Conservation (phyloP, 768 basidiomycete genomes). For the Mycena epipterygia region DNA sequence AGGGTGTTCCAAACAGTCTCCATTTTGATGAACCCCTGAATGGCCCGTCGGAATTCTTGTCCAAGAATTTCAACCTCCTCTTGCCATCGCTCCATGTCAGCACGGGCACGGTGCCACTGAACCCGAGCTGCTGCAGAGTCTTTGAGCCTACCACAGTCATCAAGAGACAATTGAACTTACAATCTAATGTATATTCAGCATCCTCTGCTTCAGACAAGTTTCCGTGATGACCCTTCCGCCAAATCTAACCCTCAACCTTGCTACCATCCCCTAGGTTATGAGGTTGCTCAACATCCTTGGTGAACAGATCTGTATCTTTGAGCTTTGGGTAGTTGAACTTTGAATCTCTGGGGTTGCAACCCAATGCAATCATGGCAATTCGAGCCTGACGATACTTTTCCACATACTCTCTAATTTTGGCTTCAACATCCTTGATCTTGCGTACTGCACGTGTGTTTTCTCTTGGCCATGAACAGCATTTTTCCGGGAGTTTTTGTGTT, state of each 20-base stretch:
- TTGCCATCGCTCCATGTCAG: constrained; percentile 3
- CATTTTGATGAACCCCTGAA: not conserved
- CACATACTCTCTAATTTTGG: constrained; percentile 11
- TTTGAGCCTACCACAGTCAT: not conserved
- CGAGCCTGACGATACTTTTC: not conserved
- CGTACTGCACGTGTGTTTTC: constrained; percentile 7
- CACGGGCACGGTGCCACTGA: not conserved
- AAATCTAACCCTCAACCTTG: constrained; percentile 33
- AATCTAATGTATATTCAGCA: constrained; percentile 19
- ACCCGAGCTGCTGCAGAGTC: constrained; percentile 2
- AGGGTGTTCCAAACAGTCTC: not conserved
- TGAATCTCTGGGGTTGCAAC: not conserved
- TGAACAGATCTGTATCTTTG: constrained; percentile 19
- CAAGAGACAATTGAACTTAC: constrained; percentile 6
- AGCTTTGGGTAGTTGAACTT: constrained; percentile 7
- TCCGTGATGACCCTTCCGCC: constrained; percentile 17
- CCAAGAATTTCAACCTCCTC: not conserved
- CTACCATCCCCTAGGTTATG: constrained; percentile 22
- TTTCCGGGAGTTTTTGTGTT: not conserved
- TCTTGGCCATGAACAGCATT: constrained; percentile 4
- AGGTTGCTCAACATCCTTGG: constrained; percentile 14
- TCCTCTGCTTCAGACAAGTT: constrained; percentile 19
- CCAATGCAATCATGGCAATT: constrained; percentile 4
- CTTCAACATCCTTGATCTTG: constrained; percentile 4
- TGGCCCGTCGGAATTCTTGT: not conserved